Evolutionary conservation across 345 rosid genomes (phyloP), one percentile per base, ranked within the genome.

Genomic region (Nephelium lappaceum): DNA sequence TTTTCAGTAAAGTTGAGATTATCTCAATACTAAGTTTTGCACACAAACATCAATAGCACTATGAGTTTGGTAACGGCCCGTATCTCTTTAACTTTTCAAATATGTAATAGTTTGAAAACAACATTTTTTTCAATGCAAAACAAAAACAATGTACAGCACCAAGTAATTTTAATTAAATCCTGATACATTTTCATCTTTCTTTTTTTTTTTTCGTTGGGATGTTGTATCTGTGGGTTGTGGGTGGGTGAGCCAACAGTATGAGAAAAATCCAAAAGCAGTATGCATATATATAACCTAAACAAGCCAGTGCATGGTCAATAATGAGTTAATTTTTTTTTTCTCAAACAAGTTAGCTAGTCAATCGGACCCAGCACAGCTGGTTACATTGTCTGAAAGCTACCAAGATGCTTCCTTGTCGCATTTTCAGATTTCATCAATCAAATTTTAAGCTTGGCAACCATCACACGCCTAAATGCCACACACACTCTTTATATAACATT

Each of bases 181-280:
- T 31, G 3, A 31, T 31, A 31, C 3, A 31, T 7, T 45, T 11
- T 45, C 51, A 45, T 7, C 47, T 43, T 9, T 43, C 9, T 43
- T 43, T 7, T 4, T 45, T 45, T 45, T 5, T 45, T 45, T 11
- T 51, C 5, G 63, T 18, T 19, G 63, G 21, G 63, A 9, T n/a
- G 9, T 19, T 58, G 63, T 2, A 18, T 58, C 63, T 58, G 24
- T 58, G 63, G 63, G 63, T n/a, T 58, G 25, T n/a, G 11, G 24
- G 25, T 58, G 21, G 63, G 63, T n/a, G 63, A 58, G 63, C 63
- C 63, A 58, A 58, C 63, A 58, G 63, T 60, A 60, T 60, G 25
- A 60, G 25, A n/a, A 60, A 60, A 60, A 16, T 23, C 64, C 18
- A 6, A 60, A 60, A 60, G 51, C 0, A 60, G 1, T 9, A 19